phyloP scores from a whole-genome alignment of 768 basidiomycete genomes.

The Amanita phalloides region DNA sequence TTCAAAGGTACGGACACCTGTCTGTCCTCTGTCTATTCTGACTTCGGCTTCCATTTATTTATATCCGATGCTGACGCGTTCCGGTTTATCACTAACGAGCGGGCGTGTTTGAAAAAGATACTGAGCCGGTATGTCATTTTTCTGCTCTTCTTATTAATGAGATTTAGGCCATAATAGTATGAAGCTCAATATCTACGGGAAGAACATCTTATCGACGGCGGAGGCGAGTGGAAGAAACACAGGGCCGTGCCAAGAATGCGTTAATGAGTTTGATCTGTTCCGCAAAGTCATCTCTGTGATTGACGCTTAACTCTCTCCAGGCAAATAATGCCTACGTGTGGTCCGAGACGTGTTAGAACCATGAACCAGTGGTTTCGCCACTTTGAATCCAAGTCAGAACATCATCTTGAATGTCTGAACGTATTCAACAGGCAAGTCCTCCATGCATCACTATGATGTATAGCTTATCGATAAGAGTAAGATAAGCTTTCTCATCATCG shows the following conservation, averaged over 20 bases:
- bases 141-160: not conserved
- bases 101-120: slow-evolving; percentile 30
- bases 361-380: slow-evolving; percentile 30
- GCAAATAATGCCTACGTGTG: slow-evolving; percentile 38
- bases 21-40: slow-evolving; percentile 21
- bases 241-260: slow-evolving; percentile 33
- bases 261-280: slow-evolving; percentile 28
- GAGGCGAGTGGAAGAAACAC: slow-evolving; percentile 37
- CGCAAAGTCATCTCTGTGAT: too few relatives aligned
- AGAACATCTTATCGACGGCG: slow-evolving; percentile 32
- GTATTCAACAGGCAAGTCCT: slow-evolving; percentile 1
- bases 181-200: slow-evolving; percentile 35
- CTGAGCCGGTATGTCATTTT: slow-evolving; percentile 19
- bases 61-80: slow-evolving; percentile 32
- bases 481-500: slow-evolving; percentile 26
- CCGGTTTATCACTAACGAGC: slow-evolving; percentile 20
- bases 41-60: slow-evolving; percentile 25
- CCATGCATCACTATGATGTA: not conserved
- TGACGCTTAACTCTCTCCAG: slow-evolving; percentile 13
- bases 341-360: slow-evolving; percentile 29
- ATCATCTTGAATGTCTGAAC: not conserved
- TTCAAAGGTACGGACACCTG: slow-evolving; percentile 27
- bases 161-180: slow-evolving; percentile 15
- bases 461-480: not conserved
- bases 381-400: slow-evolving; percentile 16